phyloP scores from a whole-genome alignment of 176 grass and related monocot species.

The Avena insularis region DNA sequence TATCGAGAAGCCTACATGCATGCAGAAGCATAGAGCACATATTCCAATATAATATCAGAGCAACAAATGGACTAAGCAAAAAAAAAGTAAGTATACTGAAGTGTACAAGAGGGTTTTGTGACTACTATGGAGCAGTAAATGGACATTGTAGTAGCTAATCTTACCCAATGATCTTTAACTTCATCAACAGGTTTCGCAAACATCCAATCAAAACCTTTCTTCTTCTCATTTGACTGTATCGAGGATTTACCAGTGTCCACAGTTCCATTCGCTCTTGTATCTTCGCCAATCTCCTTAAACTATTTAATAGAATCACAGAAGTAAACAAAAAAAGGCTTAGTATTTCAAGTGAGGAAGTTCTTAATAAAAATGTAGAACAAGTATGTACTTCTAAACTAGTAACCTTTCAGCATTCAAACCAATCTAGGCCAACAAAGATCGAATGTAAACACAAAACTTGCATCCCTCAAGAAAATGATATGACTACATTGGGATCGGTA shows the following conservation, averaged over 20 bases:
- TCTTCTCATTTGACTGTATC: conserved; percentile 76
- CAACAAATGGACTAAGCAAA: not conserved
- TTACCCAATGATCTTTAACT: conserved; percentile 99
- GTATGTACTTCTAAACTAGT: not conserved
- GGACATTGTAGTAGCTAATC: conserved; percentile 30
- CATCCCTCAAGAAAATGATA: not conserved
- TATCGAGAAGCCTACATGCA: conserved; percentile 9
- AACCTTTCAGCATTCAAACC: not conserved
- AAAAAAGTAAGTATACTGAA: conserved; percentile 12
- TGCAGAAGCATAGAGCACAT: not conserved
- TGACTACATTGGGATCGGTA: not conserved
- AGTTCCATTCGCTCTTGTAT: conserved; percentile 58
- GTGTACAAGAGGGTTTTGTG: not conserved
- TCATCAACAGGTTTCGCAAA: conserved; percentile 88
- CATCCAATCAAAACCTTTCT: conserved; percentile 99
- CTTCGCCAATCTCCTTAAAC: conserved; percentile 94
- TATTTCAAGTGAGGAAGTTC: not conserved
- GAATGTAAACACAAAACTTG: not conserved
- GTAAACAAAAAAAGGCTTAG: conserved; percentile 20
- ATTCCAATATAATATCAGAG: conserved; percentile 4
- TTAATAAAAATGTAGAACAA: conserved; percentile 24
- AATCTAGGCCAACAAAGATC: conserved; percentile 8
- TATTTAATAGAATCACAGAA: conserved; percentile 39
- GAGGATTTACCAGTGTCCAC: conserved; percentile 54
- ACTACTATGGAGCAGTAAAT: conserved; percentile 24